phyloP scores from a whole-genome alignment of 768 basidiomycete species.

The Auriscalpium vulgare region DNA sequence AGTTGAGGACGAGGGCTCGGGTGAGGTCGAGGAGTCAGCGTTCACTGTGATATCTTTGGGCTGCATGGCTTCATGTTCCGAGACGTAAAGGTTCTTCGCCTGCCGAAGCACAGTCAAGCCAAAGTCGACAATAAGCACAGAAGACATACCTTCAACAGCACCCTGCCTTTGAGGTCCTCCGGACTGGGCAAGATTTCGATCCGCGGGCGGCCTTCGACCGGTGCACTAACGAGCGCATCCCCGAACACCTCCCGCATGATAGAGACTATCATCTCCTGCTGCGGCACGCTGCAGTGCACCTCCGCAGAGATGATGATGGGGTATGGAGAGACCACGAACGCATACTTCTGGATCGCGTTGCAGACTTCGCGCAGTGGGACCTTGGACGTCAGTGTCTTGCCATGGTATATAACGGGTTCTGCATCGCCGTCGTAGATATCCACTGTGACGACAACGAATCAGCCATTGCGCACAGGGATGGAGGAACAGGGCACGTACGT shows the following conservation, averaged over 20 bases:
- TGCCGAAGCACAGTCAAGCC: constrained; percentile 19
- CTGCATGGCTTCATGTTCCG: constrained; percentile 27
- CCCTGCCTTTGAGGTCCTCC: constrained; percentile 64
- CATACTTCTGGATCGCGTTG: constrained; percentile 79
- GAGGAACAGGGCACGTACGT: constrained; percentile 39
- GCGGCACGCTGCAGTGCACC: constrained; percentile 70
- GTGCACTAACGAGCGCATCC: constrained; percentile 39
- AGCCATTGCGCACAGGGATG: neutral
- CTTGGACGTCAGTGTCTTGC: constrained; percentile 80
- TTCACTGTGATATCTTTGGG: constrained; percentile 29
- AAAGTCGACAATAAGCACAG: neutral
- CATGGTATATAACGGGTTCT: constrained; percentile 85
- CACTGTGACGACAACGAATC: constrained; percentile 39
- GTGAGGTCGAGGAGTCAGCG: constrained; percentile 35
- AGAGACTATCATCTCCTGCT: constrained; percentile 71
- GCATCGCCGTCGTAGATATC: constrained; percentile 86
- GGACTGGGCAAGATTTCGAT: constrained; percentile 73
- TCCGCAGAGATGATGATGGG: constrained; percentile 92
- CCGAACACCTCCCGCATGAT: constrained; percentile 68
- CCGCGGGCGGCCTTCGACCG: constrained; percentile 38
- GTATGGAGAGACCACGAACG: constrained; percentile 84
- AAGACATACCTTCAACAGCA: constrained; percentile 70
- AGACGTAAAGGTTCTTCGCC: constrained; percentile 73
- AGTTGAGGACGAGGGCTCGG: constrained; percentile 27
- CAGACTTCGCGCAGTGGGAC: constrained; percentile 77